phyloP scores from a whole-genome alignment of 2,329 filamentous ascomycete genomes.

The Hypoxylon sp. region DNA sequence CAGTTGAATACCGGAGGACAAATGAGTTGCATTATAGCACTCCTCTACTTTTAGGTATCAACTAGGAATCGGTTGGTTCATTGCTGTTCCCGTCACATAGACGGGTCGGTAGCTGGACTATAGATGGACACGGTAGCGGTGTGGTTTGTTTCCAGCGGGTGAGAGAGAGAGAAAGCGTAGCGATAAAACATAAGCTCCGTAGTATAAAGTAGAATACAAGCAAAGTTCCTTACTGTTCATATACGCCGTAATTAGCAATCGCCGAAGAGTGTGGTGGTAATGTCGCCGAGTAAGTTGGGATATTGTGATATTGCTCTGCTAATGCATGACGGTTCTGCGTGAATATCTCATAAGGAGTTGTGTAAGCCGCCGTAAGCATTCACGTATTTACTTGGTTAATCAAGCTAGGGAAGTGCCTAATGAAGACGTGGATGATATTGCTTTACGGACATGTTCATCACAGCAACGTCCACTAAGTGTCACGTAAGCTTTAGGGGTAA shows the following conservation, averaged over 20 bases:
- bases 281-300: not conserved
- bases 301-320: not conserved
- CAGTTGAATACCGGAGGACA: conserved; percentile 38
- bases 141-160: conserved; percentile 24
- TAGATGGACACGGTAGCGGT: conserved; percentile 7
- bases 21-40: conserved; percentile 19
- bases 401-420: not conserved
- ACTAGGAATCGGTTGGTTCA: conserved; percentile 15
- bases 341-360: not conserved
- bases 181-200: conserved; percentile 24
- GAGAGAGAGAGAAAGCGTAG: conserved; percentile 1
- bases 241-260: not conserved
- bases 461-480: not conserved
- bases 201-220: conserved; percentile 45
- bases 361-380: not conserved
- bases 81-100: not conserved
- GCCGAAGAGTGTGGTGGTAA: not conserved
- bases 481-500: too few relatives aligned
- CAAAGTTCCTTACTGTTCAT: conserved; percentile 41
- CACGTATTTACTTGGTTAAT: not conserved
- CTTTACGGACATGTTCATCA: not conserved
- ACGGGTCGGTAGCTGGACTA: conserved; percentile 16
- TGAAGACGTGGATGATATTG: not conserved
- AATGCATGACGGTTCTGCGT: not conserved
- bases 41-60: conserved; percentile 27